Conservation (phyloP, 2,329 filamentous ascomycete species). For the Sporothrix sp. region DNA sequence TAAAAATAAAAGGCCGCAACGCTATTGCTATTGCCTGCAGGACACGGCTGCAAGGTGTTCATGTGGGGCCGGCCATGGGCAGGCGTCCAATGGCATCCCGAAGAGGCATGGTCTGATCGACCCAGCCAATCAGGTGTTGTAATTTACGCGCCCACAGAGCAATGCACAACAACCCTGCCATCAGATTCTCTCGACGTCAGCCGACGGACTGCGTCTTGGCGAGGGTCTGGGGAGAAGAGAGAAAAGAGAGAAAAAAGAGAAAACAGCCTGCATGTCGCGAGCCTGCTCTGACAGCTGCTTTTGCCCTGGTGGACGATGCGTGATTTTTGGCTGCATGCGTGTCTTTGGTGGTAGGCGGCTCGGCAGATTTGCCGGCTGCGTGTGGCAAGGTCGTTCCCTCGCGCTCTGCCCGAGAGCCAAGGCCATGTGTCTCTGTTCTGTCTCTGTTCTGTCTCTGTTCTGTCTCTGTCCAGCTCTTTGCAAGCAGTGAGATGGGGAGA, state of each 20-base stretch:
- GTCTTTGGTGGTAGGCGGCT: too few relatives aligned
- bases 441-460: background rate
- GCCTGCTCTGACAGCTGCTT: too few relatives aligned
- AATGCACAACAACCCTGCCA: background rate
- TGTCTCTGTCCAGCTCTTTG: background rate
- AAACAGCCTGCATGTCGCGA: too few relatives aligned
- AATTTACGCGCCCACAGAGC: constrained; percentile 5
- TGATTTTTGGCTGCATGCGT: too few relatives aligned
- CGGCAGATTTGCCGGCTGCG: too few relatives aligned
- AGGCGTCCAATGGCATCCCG: background rate
- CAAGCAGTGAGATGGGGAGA: too few relatives aligned
- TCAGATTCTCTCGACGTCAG: background rate
- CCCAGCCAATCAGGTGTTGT: constrained; percentile 6
- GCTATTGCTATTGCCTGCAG: too few relatives aligned
- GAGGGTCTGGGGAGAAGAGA: background rate
- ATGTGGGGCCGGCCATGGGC: background rate
- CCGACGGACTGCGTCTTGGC: background rate
- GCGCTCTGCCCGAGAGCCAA: too few relatives aligned
- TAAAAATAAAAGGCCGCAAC: constrained; percentile 6
- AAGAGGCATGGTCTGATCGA: background rate
- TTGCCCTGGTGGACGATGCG: too few relatives aligned
- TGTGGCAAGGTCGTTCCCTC: too few relatives aligned
- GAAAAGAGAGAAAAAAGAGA: too few relatives aligned
- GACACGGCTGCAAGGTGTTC: background rate
- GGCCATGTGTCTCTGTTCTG: too few relatives aligned